These are phyloP conservation scores for Sarcodon aspratus DNA, from an alignment of 768 basidiomycete genomes.

Conservation along the genomic window DNA sequence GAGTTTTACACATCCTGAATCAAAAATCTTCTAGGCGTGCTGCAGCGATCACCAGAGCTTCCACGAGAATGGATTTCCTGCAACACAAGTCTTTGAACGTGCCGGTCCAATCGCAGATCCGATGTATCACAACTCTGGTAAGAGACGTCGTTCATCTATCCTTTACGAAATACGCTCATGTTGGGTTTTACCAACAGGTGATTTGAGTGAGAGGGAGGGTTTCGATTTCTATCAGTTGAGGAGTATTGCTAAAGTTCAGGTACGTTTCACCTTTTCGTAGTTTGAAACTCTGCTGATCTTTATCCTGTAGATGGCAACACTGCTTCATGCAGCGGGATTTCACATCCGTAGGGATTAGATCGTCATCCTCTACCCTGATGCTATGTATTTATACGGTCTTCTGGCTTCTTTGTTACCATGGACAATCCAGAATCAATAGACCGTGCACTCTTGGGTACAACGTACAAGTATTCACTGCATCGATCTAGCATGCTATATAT, in stretches of 20 bases:
- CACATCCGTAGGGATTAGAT: conserved; percentile 15
- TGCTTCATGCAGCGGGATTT: conserved; percentile 61
- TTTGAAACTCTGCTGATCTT: not conserved
- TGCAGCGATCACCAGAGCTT: conserved; percentile 90
- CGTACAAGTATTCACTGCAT: too few relatives aligned
- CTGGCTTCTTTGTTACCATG: too few relatives aligned
- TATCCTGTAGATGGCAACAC: conserved; percentile 45
- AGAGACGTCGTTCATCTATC: conserved; percentile 4
- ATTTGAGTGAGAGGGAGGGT: conserved; percentile 66
- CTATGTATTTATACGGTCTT: too few relatives aligned
- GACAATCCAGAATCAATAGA: too few relatives aligned
- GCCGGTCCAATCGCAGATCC: conserved; percentile 80
- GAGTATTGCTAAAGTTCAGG: conserved; percentile 84
- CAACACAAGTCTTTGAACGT: conserved; percentile 83
- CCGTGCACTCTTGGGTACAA: too few relatives aligned
- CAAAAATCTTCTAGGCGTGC: conserved; percentile 39
- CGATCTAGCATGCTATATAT: too few relatives aligned
- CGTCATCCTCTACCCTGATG: too few relatives aligned
- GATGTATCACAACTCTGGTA: conserved; percentile 81
- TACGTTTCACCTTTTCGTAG: conserved; percentile 16
- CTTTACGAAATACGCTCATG: not conserved
- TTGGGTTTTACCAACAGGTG: conserved; percentile 32
- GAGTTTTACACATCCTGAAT: too few relatives aligned
- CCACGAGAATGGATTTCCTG: conserved; percentile 72
- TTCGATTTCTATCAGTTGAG: conserved; percentile 78